phyloP scores from a whole-genome alignment of 441 rosid genomes.

The Kokia cookei region DNA sequence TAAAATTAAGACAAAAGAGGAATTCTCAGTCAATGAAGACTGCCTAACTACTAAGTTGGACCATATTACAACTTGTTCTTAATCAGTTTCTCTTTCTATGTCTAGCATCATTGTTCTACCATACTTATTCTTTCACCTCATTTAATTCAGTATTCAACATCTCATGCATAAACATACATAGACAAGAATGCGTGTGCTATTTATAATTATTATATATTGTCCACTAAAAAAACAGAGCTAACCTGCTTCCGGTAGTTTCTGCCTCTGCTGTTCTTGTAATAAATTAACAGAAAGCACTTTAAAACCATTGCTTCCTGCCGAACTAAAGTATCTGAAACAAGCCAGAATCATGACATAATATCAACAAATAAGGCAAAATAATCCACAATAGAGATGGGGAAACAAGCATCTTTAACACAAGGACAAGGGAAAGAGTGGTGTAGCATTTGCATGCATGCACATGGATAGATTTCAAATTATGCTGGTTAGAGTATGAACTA shows the following conservation, averaged over 20 bases:
- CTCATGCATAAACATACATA: background rate
- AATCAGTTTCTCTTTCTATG: background rate
- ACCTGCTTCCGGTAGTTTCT: conserved; percentile 74
- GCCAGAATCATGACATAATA: background rate
- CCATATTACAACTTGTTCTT: background rate
- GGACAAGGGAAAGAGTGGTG: background rate
- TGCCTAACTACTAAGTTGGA: too few relatives aligned
- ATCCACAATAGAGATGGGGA: background rate
- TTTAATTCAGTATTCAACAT: background rate
- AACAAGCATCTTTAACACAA: background rate
- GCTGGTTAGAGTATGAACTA: background rate
- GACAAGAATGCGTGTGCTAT: background rate
- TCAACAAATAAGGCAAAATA: background rate
- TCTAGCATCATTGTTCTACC: background rate
- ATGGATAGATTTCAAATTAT: background rate
- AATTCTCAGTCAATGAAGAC: background rate
- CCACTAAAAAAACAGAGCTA: conserved; percentile 8
- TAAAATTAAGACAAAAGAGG: background rate
- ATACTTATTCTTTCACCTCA: background rate
- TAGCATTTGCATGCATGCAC: background rate
- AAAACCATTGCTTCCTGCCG: conserved; percentile 68
- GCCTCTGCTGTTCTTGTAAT: conserved; percentile 70
- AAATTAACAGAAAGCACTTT: conserved; percentile 59
- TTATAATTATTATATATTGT: conserved; percentile 1
- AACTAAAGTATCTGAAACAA: conserved; percentile 57